phyloP scores from a whole-genome alignment of 352 stramenopile genomes.

The Pythium plurisporium region DNA sequence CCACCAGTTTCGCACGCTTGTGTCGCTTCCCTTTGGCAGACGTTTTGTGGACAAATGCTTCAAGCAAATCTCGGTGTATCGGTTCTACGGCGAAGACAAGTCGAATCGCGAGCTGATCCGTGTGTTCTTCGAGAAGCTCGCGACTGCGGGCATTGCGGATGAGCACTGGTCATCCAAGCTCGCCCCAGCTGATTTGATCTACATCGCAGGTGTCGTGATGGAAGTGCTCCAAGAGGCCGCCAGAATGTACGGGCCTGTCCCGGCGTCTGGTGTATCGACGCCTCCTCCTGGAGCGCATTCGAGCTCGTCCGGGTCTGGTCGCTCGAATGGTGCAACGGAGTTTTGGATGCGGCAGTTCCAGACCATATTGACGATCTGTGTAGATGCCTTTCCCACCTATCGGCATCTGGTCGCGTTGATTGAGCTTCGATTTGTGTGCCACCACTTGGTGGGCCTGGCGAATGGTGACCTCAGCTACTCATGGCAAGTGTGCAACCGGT shows the following conservation, averaged over 20 bases:
- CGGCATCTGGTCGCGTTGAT: conserved; percentile 62
- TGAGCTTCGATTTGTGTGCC: conserved; percentile 78
- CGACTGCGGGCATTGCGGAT: conserved; percentile 58
- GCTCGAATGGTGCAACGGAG: conserved; percentile 45
- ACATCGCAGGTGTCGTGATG: conserved; percentile 57
- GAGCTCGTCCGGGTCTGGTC: conserved; percentile 26
- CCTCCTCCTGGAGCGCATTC: conserved; percentile 24
- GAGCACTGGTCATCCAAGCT: conserved; percentile 54
- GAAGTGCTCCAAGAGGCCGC: conserved; percentile 74
- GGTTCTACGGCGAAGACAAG: conserved; percentile 69
- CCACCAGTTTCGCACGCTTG: conserved; percentile 58
- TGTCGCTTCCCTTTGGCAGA: conserved; percentile 62
- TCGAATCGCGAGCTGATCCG: conserved; percentile 64
- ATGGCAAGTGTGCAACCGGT: conserved; percentile 75
- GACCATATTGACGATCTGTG: conserved; percentile 57
- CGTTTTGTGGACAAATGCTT: conserved; percentile 67
- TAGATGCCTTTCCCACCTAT: conserved; percentile 65
- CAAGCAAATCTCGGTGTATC: conserved; percentile 64
- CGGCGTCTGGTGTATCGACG: conserved; percentile 19
- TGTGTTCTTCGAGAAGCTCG: conserved; percentile 80
- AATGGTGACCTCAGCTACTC: conserved; percentile 57
- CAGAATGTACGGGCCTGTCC: conserved; percentile 54
- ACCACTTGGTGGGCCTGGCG: conserved; percentile 68
- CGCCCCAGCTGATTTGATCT: conserved; percentile 33
- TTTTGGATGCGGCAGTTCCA: conserved; percentile 85